Evolutionary conservation across 2,329 filamentous ascomycete genomes (phyloP).

Genomic region (Ophiostoma australiae): DNA sequence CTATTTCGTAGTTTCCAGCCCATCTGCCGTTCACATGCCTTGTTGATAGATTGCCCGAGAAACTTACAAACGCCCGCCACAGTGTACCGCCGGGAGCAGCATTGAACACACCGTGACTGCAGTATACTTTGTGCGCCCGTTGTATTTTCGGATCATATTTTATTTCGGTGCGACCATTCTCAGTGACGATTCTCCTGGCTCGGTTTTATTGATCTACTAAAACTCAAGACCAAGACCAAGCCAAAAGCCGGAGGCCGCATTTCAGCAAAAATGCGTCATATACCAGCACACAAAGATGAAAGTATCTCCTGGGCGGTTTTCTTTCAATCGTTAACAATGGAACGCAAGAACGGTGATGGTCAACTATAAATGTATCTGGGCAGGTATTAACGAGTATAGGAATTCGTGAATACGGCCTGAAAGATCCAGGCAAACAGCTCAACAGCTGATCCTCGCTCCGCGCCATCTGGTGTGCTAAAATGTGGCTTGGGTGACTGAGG

Average conservation of each 20-base stretch:
- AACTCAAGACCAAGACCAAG: slow-evolving; percentile 9
- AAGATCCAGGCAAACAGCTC: neutral
- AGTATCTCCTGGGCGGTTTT: neutral
- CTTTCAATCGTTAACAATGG: neutral
- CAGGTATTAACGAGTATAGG: neutral
- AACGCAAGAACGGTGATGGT: neutral
- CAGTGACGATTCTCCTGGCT: neutral
- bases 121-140: slow-evolving; percentile 11
- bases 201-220: neutral
- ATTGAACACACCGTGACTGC: neutral
- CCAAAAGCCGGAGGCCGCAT: slow-evolving; percentile 3
- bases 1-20: neutral
- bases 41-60: neutral
- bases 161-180: neutral
- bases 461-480: neutral
- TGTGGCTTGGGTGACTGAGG: slow-evolving; percentile 15
- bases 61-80: neutral
- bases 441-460: neutral
- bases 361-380: neutral
- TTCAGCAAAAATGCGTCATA: slow-evolving; percentile 4
- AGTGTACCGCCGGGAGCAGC: neutral
- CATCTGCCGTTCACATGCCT: neutral
- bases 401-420: neutral
- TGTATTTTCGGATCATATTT: slow-evolving; percentile 4
- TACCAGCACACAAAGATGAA: neutral